Conservation (phyloP, 1,139 yeast species). For the Yamadazyma spencermartinsiae region DNA sequence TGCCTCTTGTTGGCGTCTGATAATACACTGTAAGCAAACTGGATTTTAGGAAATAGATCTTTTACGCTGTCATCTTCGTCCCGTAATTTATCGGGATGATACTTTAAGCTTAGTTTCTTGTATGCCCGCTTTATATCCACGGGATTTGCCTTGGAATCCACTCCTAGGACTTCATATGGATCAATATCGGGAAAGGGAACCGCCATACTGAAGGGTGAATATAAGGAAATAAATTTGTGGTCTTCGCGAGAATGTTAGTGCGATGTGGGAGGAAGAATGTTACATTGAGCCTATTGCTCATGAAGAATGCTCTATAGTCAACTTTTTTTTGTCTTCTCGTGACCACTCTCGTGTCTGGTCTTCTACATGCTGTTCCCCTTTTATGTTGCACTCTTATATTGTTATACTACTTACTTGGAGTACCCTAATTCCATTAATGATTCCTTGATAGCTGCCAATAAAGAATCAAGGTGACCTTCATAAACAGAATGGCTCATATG, state of each 20-base stretch:
- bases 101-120: constrained; percentile 63
- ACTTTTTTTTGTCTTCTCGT: too few species aligned
- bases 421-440: constrained; percentile 33
- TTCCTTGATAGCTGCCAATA: constrained; percentile 38
- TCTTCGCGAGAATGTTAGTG: too few species aligned
- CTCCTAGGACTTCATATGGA: constrained; percentile 63
- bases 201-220: constrained; percentile 28
- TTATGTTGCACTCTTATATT: too few species aligned
- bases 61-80: constrained; percentile 19
- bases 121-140: constrained; percentile 69
- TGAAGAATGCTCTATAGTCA: too few species aligned
- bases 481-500: constrained; percentile 78
- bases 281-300: too few species aligned
- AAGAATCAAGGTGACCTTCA: constrained; percentile 43
- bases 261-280: too few species aligned
- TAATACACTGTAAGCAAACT: constrained; percentile 72
- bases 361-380: too few species aligned
- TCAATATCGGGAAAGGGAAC: constrained; percentile 57
- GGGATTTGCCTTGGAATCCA: constrained; percentile 41
- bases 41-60: constrained; percentile 63
- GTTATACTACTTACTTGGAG: neutral
- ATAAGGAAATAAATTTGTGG: too few species aligned
- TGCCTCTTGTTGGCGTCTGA: constrained; percentile 57
- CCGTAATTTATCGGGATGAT: constrained; percentile 77
- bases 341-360: too few species aligned